phyloP scores from a whole-genome alignment of 192 early-diverging fungal genomes.

The Kickxella alabastrina region DNA sequence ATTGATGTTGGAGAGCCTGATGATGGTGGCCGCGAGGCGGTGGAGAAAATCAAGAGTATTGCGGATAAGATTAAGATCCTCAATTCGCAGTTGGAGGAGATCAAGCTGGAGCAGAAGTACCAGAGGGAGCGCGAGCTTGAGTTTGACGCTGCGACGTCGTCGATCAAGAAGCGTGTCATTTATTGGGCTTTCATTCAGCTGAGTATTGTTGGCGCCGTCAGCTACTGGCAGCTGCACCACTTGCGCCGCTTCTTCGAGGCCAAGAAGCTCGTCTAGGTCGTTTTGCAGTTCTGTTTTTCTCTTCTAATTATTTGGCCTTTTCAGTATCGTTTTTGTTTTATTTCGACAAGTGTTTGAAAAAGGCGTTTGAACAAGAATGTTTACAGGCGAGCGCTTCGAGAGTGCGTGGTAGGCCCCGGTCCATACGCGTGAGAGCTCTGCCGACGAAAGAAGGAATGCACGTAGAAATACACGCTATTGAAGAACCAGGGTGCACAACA shows the following conservation, averaged over 20 bases:
- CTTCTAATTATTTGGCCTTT: too few species aligned
- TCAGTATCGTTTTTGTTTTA: conserved; percentile 1
- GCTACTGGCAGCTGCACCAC: conserved; percentile 86
- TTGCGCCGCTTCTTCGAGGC: conserved; percentile 81
- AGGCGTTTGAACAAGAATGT: neutral
- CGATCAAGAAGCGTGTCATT: conserved; percentile 78
- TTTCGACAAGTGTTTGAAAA: neutral
- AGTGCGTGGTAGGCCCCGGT: too few species aligned
- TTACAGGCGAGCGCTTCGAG: too few species aligned
- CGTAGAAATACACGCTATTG: too few species aligned
- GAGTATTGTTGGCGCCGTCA: conserved; percentile 66
- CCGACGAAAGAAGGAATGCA: too few species aligned
- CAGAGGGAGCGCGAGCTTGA: conserved; percentile 87
- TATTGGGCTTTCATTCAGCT: conserved; percentile 88
- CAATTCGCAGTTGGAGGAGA: conserved; percentile 74
- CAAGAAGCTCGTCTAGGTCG: conserved; percentile 92
- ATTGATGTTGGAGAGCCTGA: conserved; percentile 65
- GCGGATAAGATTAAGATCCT: conserved; percentile 72
- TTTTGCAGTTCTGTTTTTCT: too few species aligned
- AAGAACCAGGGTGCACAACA: too few species aligned
- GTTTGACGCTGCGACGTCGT: conserved; percentile 83
- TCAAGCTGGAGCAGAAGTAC: conserved; percentile 84
- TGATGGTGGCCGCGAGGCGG: conserved; percentile 48
- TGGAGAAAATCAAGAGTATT: conserved; percentile 59
- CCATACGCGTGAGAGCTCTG: too few species aligned